Percentiles rank a stretch among this genome's conserved stretches.
phyloP scores from a whole-genome alignment of 345 rosid species.

The Salix arbutifolia region DNA sequence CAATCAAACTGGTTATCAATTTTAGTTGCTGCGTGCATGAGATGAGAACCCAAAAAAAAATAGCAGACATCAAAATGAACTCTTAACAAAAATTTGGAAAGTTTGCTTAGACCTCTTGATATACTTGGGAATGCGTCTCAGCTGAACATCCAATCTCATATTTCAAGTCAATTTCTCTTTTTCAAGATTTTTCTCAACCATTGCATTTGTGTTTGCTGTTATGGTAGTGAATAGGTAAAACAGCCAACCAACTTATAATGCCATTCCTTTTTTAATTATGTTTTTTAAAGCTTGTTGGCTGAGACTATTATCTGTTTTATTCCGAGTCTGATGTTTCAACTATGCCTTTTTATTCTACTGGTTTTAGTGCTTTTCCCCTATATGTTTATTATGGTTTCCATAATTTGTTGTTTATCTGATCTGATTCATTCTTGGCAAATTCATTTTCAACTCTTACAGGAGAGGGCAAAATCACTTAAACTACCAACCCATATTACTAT shows the following conservation, averaged over 20 bases:
- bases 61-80: background rate
- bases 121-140: background rate
- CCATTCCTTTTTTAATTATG: background rate
- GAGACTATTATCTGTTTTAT: background rate
- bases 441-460: constrained; percentile 43
- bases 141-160: background rate
- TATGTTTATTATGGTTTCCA: background rate
- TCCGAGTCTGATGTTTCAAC: background rate
- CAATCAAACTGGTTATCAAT: background rate
- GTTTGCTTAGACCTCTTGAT: background rate
- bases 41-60: background rate
- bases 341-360: background rate
- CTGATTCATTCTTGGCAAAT: background rate
- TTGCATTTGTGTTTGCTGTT: background rate
- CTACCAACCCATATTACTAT: constrained; percentile 91
- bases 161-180: background rate
- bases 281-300: background rate
- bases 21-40: background rate
- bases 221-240: background rate
- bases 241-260: background rate
- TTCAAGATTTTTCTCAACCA: background rate
- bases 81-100: background rate
- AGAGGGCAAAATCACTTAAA: constrained; percentile 76
- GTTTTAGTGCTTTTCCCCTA: background rate
- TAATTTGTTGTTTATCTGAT: constrained; percentile 1